These are phyloP conservation scores for Fusarium oxysporum DNA, from an alignment of 2,329 filamentous ascomycete genomes.

Conservation along the genomic window DNA sequence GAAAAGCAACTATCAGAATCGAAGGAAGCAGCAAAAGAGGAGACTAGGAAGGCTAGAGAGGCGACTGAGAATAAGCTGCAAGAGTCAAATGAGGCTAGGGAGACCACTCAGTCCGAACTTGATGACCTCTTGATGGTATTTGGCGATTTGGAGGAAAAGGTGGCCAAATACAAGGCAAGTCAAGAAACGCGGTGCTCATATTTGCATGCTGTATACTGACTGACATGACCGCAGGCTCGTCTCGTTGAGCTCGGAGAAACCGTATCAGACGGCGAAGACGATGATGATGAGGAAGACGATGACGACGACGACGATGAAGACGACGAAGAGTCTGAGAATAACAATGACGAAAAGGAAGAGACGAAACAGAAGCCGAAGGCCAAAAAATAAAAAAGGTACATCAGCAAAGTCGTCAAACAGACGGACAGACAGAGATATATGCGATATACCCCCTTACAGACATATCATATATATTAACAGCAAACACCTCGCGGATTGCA, in stretches of 20 bases:
- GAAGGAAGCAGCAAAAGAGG: constrained; percentile 61
- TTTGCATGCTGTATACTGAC: constrained; percentile 14
- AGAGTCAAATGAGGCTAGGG: constrained; percentile 70
- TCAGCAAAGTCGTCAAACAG: not conserved
- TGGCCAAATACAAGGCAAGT: constrained; percentile 77
- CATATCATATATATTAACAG: constrained; percentile 47
- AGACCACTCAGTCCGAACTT: constrained; percentile 76
- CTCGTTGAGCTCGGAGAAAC: constrained; percentile 74
- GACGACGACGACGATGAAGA: constrained; percentile 47
- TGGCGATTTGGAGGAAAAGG: constrained; percentile 82
- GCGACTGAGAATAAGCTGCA: constrained; percentile 52
- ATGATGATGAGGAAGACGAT: constrained; percentile 67
- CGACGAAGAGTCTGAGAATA: constrained; percentile 33
- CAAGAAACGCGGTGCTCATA: not conserved
- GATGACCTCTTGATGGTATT: constrained; percentile 87
- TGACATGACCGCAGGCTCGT: constrained; percentile 58
- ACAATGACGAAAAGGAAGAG: constrained; percentile 19
- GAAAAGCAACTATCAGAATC: constrained; percentile 52
- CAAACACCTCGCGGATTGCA: constrained; percentile 46
- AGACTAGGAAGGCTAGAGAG: constrained; percentile 71
- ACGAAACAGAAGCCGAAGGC: not conserved
- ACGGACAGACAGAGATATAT: not conserved
- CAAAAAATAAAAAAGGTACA: constrained; percentile 1
- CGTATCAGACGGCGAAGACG: constrained; percentile 82
- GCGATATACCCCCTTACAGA: constrained; percentile 46